phyloP scores from a whole-genome alignment of 371 early-diverging fungal genomes.

The Haplosporangium sp. region DNA sequence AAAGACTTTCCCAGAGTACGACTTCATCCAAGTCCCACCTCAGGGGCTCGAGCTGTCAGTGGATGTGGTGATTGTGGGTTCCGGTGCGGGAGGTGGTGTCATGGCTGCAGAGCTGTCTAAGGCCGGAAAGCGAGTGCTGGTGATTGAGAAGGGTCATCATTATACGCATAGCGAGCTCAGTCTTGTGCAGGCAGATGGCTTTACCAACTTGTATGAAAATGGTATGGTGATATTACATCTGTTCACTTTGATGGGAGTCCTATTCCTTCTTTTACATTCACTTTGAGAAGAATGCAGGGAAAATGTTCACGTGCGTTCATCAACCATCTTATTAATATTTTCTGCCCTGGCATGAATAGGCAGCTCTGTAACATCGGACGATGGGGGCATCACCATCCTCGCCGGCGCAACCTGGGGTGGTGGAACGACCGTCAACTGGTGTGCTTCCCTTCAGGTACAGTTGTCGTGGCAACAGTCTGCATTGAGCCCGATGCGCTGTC shows the following conservation, averaged over 20 bases:
- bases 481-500: background rate
- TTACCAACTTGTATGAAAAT: slow-evolving; percentile 63
- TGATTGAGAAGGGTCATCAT: slow-evolving; percentile 80
- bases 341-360: slow-evolving; percentile 19
- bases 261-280: background rate
- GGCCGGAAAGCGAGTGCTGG: slow-evolving; percentile 77
- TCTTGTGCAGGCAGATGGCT: slow-evolving; percentile 59
- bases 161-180: slow-evolving; percentile 64
- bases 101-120: slow-evolving; percentile 76
- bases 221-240: slow-evolving; percentile 18
- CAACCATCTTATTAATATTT: slow-evolving; percentile 1
- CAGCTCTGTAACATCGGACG: slow-evolving; percentile 56
- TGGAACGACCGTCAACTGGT: slow-evolving; percentile 77
- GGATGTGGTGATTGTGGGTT: slow-evolving; percentile 81
- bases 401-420: slow-evolving; percentile 79
- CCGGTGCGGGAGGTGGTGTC: slow-evolving; percentile 84
- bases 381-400: slow-evolving; percentile 63
- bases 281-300: slow-evolving; percentile 1
- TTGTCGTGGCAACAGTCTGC: background rate
- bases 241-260: slow-evolving; percentile 15
- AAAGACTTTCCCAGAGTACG: slow-evolving; percentile 49
- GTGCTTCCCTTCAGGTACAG: slow-evolving; percentile 72
- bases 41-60: slow-evolving; percentile 54
- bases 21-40: slow-evolving; percentile 51
- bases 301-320: background rate